Evolutionary conservation across 2,329 filamentous ascomycete species (phyloP), one percentile per base, ranked within the genome.

Genomic region (Talaromyces islandicus): DNA sequence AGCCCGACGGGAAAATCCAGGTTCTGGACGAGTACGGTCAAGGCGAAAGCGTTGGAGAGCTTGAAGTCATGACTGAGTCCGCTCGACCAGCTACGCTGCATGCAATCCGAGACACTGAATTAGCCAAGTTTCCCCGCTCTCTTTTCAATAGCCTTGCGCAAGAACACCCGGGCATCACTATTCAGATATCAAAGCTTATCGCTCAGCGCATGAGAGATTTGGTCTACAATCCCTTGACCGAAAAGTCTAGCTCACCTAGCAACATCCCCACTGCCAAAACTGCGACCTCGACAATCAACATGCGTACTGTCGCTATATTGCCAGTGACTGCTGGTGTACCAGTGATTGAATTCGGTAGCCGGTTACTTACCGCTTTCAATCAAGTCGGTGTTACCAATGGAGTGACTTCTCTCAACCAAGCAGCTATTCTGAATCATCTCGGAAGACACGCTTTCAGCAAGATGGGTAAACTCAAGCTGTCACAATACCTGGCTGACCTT

Each of bases 161-260:
- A 70, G 94, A 99, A 70, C 94, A 99, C 70, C 94, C 94, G 5
- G 95, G 92, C 50, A 99, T 99, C 69, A 97, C 94, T 0, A 97
- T 99, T 73, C 97, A 97, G 75, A 96, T 99, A 29, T 97, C 94
- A 1, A 99, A 97, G 74, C 94, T 99, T 66, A 97, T 99, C 68
- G 94, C 94, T 0, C 92, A 92, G 38, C 87, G 94, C 3, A 64
- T 99, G 94, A 84, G 93, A 62, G 85, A 90, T 48, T 77, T 97
- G 43, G 85, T 97, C 21, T 91, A 97, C 67, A 88, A 92, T 67
- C 90, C 91, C 1, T 77, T 90, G 17, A 83, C 85, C 38, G 83
- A 88, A 43, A 81, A 86, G 57, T 81, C 83, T 9, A 85, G 85
- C 61, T 89, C 93, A 57, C 78, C 78, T 52, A 79, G 82, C 5